Conservation (phyloP, 805 yeast genomes). For the Tetrapisispora fleetii region DNA sequence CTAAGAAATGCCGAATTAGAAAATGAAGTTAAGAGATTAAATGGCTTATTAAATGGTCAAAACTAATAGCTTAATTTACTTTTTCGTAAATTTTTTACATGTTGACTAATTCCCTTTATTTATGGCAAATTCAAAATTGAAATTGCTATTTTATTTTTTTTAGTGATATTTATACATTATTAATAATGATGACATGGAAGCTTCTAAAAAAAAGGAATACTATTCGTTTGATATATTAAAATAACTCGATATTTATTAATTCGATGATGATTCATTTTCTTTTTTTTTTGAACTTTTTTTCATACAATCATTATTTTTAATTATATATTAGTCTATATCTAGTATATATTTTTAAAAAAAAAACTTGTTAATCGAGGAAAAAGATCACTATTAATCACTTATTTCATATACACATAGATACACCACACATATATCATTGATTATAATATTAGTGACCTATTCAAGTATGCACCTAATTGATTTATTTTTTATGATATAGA, state of each 20-base stretch:
- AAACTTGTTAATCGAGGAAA: background rate
- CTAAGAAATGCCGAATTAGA: slow-evolving; percentile 50
- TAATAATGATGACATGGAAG: background rate
- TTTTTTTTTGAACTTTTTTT: background rate
- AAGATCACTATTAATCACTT: background rate
- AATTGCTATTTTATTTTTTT: background rate
- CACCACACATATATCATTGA: background rate
- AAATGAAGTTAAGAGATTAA: slow-evolving; percentile 54
- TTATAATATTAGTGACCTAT: background rate
- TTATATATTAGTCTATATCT: background rate
- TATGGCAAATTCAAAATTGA: background rate
- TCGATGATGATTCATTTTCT: background rate
- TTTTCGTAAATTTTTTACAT: background rate
- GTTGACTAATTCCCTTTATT: background rate
- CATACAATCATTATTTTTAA: background rate
- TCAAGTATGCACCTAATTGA: background rate
- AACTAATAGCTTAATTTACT: background rate
- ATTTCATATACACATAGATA: background rate
- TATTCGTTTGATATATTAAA: background rate
- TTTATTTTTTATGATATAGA: too few species aligned
- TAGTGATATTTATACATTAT: background rate
- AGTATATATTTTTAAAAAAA: background rate
- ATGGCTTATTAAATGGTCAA: slow-evolving; percentile 36
- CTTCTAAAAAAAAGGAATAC: background rate
- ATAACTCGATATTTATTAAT: background rate